Evolutionary conservation across 768 basidiomycete species (phyloP), one percentile per base, ranked within the genome.

Genomic region (Termitomyces sp.): DNA sequence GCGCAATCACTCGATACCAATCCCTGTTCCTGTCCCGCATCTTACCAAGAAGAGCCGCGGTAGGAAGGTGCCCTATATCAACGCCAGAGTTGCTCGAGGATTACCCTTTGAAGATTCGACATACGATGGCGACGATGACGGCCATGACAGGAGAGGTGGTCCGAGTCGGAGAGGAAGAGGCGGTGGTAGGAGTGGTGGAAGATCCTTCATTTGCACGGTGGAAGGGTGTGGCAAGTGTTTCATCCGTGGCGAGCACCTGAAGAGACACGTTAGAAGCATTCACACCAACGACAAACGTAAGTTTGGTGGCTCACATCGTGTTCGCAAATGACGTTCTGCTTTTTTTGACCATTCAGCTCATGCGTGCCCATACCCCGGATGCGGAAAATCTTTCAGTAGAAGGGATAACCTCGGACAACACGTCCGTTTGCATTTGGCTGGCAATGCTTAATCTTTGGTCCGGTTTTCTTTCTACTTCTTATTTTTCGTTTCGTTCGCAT

Each of bases 281-380:
- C 93, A 95, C 72, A 94, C 93, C 23, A 83, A 94, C 70, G 92
- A 95, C 69, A 94, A 92, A 77, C 93, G 93, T 95, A 67, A 71
- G 91, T 82, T 19, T 34, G 56, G 63, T 47, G 44, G 4, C 27
- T 40, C 17, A 45, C 2, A 38, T 38, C 31, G 19, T 45, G 38
- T 59, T 45, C 21, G 38, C 25, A 35, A 25, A 29, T 60, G 41
- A 56, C 27, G 7, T 40, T 16, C 59, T 75, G 75, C 73, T 8
- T 62, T 65, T 53, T 50, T n/a, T n/a, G n/a, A n/a, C 25, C 64
- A 42, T 38, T 11, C 62, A 84, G 83, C 82, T 2, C 82, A 83
- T 69, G 70, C 75, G 5, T 90, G 92, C 70, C 80, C 82, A 2
- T 77, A 82, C 58, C 76, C 78, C 25, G 81, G 79, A 0, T 94